Percentiles rank a stretch among this genome's conserved stretches.
Evolutionary conservation across 1,139 yeast genomes (phyloP).

Genomic region (Kodamaea suecica): DNA sequence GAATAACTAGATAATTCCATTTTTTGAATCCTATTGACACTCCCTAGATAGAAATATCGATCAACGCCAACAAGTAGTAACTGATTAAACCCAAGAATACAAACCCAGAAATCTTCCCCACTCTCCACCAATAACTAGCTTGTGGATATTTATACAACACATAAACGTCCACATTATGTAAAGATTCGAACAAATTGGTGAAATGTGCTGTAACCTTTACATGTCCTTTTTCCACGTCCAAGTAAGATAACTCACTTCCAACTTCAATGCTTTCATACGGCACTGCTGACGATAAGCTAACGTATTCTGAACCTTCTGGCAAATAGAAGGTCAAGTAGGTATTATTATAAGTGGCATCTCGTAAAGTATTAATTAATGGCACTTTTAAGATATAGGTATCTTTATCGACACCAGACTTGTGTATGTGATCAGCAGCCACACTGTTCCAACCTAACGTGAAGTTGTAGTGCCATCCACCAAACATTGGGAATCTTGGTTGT

Average conservation of each 20-base stretch:
- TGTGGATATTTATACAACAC: conserved; percentile 62
- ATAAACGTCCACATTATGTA: conserved; percentile 54
- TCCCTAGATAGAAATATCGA: conserved; percentile 27
- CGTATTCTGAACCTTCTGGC: conserved; percentile 81
- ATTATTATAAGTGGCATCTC: conserved; percentile 62
- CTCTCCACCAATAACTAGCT: conserved; percentile 57
- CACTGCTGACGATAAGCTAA: conserved; percentile 59
- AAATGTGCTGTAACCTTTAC: conserved; percentile 66
- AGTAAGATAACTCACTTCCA: conserved; percentile 56
- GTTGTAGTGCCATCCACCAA: conserved; percentile 96
- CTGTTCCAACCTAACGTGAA: conserved; percentile 93
- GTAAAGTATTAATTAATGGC: conserved; percentile 73
- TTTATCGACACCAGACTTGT: conserved; percentile 30
- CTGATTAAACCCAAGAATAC: conserved; percentile 61
- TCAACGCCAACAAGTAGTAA: conserved; percentile 46
- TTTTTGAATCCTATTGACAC: no score
- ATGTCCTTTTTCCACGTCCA: conserved; percentile 79
- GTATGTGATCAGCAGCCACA: conserved; percentile 52
- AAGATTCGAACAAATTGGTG: conserved; percentile 67
- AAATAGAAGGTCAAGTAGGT: conserved; percentile 63
- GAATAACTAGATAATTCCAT: conserved; percentile 9
- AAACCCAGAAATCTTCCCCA: conserved; percentile 62
- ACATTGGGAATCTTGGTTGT: conserved; percentile 86
- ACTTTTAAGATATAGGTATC: conserved; percentile 62
- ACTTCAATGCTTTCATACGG: conserved; percentile 35